Evolutionary conservation across 2,329 filamentous ascomycete genomes (phyloP).

Genomic region (Pyrenophora teres): DNA sequence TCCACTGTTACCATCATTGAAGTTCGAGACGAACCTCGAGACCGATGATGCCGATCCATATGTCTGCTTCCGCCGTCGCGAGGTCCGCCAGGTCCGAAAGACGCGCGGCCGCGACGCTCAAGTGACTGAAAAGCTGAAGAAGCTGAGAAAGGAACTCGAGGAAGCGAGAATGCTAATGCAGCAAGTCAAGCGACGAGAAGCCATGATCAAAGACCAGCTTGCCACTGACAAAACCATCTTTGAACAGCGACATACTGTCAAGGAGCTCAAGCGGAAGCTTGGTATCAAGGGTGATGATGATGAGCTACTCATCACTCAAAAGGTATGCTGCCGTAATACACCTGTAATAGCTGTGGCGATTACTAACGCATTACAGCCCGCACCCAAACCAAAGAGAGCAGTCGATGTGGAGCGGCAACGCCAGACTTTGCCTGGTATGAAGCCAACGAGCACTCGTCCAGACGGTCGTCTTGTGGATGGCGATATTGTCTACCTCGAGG

Average conservation of each 20-base stretch:
- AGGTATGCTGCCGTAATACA: slow-evolving; percentile 61
- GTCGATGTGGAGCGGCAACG: slow-evolving; percentile 63
- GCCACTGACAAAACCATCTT: slow-evolving; percentile 78
- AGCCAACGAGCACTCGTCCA: slow-evolving; percentile 57
- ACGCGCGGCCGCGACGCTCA: slow-evolving; percentile 92
- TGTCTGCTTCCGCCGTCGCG: slow-evolving; percentile 94
- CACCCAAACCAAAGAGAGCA: slow-evolving; percentile 59
- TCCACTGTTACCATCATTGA: slow-evolving; percentile 76
- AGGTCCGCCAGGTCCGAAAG: slow-evolving; percentile 92
- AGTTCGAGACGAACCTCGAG: slow-evolving; percentile 92
- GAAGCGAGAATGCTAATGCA: slow-evolving; percentile 81
- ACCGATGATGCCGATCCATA: slow-evolving; percentile 96
- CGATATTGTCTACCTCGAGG: slow-evolving; percentile 76
- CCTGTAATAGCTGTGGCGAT: slow-evolving; percentile 21
- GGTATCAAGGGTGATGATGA: slow-evolving; percentile 93
- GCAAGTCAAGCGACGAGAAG: slow-evolving; percentile 78
- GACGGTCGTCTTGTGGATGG: slow-evolving; percentile 74
- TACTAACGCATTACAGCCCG: slow-evolving; percentile 36
- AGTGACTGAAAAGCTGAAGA: slow-evolving; percentile 91
- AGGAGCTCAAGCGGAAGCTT: slow-evolving; percentile 85
- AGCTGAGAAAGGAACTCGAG: slow-evolving; percentile 86
- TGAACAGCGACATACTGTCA: slow-evolving; percentile 78
- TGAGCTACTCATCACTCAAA: slow-evolving; percentile 82
- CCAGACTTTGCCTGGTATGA: slow-evolving; percentile 67
- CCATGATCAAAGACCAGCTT: slow-evolving; percentile 77